Evolutionary conservation across 306 rosid genomes (phyloP), one percentile per base, ranked within the genome.

Genomic region (Fragaria ananassa): DNA sequence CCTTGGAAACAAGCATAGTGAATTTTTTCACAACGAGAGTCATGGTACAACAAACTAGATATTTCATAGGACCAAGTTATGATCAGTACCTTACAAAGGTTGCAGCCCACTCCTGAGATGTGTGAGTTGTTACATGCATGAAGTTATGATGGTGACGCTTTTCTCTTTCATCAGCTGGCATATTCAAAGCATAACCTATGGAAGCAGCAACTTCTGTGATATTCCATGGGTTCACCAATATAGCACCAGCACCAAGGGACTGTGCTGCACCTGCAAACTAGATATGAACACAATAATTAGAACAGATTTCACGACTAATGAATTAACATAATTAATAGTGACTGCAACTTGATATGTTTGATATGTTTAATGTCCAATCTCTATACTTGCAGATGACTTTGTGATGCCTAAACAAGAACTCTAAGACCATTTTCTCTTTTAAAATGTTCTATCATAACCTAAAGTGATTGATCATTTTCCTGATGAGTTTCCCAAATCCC

Each of bases 231-330:
- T 95, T 95, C 66, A 92, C 96, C 82, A 95, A 95, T 80, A 95
- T 51, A 77, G 98, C 98, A 60, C 98, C 98, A 10, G 97, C 97
- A 44, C 98, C 98, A 79, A 95, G 97, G 64, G 97, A 92, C 87
- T 95, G 98, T 47, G 98, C 98, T 42, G 97, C 97, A 42, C 98
- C 98, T 80, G 98, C 98, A 90, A 95, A 95, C 98, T 95, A 88
- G 76, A 56, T 51, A 77, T 61, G 21, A 67, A 29, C 69, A 75
- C 49, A 56, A 71, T 69, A 56, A 76, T 76, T 82, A 74, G 58
- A 80, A 41, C 45, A 61, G 45, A 64, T 73, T 42, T 72, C 12
- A 5, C 44, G 77, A 62, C 31, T 29, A 5, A 68, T 5, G 19
- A 29, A 69, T 12, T 57, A 39, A 6, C 12, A 31, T 10, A 58